These are phyloP conservation scores for Fraxinus ornus DNA, from an alignment of 305 asterid species.

Conservation along the genomic window DNA sequence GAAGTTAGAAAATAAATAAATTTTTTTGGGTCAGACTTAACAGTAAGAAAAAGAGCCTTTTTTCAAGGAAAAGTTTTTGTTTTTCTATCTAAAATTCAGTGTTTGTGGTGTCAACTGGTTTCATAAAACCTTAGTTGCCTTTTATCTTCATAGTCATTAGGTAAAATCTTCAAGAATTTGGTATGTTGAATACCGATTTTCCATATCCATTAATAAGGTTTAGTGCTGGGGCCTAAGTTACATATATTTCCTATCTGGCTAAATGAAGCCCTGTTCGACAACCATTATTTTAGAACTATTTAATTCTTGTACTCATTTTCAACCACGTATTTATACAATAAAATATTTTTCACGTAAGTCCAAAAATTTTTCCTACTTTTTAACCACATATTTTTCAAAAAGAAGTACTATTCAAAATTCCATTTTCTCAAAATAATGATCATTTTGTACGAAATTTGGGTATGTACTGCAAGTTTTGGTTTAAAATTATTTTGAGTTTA, in stretches of 20 bases:
- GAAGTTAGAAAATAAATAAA: neutral
- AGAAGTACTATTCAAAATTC: no score
- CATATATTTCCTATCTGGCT: neutral
- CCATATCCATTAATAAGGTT: neutral
- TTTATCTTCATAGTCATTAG: neutral
- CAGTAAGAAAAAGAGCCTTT: neutral
- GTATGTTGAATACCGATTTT: neutral
- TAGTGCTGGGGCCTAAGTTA: neutral
- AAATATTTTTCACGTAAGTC: no score
- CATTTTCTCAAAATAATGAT: no score
- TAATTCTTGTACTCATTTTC: no score
- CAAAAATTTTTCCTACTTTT: no score
- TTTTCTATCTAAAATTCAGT: neutral
- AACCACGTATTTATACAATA: no score
- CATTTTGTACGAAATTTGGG: neutral
- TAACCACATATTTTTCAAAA: no score
- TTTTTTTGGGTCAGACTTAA: neutral
- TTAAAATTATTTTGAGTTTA: neutral
- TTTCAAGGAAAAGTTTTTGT: neutral
- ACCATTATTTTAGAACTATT: no score
- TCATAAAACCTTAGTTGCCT: neutral
- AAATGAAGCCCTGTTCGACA: no score
- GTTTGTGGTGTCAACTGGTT: neutral
- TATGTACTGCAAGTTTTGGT: conserved; percentile 6
- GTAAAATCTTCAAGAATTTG: neutral